These are phyloP conservation scores for Metarhizium sp. DNA, from an alignment of 2,329 filamentous ascomycete genomes.

Conservation along the genomic window DNA sequence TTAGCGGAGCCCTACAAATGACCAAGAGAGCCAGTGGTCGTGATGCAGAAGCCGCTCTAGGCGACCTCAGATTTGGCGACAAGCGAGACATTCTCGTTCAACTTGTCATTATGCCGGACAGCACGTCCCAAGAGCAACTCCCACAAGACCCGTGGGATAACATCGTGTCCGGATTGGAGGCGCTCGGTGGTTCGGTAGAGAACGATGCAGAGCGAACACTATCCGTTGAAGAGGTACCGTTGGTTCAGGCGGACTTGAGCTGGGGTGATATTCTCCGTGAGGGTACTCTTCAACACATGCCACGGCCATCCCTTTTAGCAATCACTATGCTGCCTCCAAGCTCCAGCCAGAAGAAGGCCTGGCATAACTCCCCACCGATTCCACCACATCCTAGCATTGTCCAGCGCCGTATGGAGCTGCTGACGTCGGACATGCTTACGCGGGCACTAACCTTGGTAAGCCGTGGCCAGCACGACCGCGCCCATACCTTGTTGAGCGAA, in stretches of 20 bases:
- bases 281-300: constrained; percentile 74
- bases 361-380: constrained; percentile 65
- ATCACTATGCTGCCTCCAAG: constrained; percentile 85
- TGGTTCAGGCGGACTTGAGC: constrained; percentile 88
- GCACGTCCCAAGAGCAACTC: constrained; percentile 67
- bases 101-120: constrained; percentile 84
- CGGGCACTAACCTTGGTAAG: constrained; percentile 84
- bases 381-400: constrained; percentile 93
- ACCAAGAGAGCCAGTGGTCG: constrained; percentile 92
- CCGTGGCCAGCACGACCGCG: constrained; percentile 85
- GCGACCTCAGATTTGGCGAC: constrained; percentile 89
- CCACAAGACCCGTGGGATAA: constrained; percentile 96
- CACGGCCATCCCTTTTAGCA: constrained; percentile 80
- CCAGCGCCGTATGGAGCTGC: constrained; percentile 91
- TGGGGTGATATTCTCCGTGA: constrained; percentile 93
- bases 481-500: constrained; percentile 84
- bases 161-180: constrained; percentile 90
- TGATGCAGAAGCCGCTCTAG: constrained; percentile 85
- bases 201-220: constrained; percentile 73
- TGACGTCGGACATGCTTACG: constrained; percentile 97
- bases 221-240: constrained; percentile 87
- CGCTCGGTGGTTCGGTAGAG: constrained; percentile 78
- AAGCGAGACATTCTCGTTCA: constrained; percentile 92
- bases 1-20: constrained; percentile 89
- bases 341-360: constrained; percentile 54